phyloP scores from a whole-genome alignment of 139 green algal genomes.

The Coelastrella sp. region DNA sequence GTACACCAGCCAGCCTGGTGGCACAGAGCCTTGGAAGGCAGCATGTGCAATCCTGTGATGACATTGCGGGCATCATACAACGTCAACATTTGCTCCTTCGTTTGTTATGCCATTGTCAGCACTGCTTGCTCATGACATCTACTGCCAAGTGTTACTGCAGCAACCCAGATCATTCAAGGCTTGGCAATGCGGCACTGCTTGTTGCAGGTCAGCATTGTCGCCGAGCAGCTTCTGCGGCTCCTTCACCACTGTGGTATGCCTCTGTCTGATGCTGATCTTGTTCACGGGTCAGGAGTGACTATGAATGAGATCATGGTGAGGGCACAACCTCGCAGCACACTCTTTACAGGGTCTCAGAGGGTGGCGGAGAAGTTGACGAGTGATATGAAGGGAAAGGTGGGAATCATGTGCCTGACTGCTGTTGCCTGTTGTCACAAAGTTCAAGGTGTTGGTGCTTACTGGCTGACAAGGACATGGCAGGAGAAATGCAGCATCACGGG shows the following conservation, averaged over 20 bases:
- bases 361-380: slow-evolving; percentile 89
- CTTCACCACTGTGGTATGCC: slow-evolving; percentile 93
- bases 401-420: not conserved
- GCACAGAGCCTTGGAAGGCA: no score
- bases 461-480: no score
- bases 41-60: no score
- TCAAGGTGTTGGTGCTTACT: not conserved
- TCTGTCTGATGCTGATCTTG: slow-evolving; percentile 85
- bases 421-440: not conserved
- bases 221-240: slow-evolving; percentile 94
- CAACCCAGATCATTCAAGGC: no score
- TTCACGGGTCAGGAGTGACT: slow-evolving; percentile 82
- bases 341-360: slow-evolving; percentile 92
- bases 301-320: slow-evolving; percentile 80
- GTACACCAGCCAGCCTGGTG: no score
- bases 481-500: no score
- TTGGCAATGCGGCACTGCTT: no score
- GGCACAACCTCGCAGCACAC: slow-evolving; percentile 84
- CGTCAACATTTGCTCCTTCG: no score
- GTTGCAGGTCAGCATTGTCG: slow-evolving; percentile 88
- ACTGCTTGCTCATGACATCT: no score
- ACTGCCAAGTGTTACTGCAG: no score
- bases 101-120: no score
- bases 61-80: no score
- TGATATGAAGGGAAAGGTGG: slow-evolving; percentile 85